Percentiles rank a stretch among this genome's conserved stretches.
phyloP scores from a whole-genome alignment of 73 alveolate species.

The Symbiodinium pilosum region DNA sequence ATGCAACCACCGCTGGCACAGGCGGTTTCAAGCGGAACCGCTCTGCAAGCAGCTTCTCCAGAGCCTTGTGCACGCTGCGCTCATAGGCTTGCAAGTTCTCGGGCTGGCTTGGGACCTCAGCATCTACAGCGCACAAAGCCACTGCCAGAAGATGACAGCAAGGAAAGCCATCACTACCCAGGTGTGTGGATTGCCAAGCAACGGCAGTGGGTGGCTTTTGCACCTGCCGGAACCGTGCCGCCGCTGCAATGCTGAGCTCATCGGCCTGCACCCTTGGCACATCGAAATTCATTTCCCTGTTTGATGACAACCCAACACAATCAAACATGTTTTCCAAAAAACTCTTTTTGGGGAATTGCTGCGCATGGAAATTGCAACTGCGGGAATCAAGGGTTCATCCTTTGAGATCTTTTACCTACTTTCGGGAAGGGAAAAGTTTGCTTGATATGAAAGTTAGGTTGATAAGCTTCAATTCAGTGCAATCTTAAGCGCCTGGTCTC shows the following conservation, averaged over 20 bases:
- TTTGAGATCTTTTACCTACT: too few species aligned
- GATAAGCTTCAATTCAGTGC: too few species aligned
- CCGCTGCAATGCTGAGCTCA: neutral
- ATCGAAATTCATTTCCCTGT: too few species aligned
- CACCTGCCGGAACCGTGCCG: neutral
- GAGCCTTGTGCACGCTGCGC: slow-evolving; percentile 12
- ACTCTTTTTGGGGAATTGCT: too few species aligned
- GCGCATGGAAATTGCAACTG: too few species aligned
- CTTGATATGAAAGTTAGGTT: too few species aligned
- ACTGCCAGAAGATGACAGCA: neutral
- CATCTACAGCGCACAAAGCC: too few species aligned
- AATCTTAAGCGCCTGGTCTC: too few species aligned
- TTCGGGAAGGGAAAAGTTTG: too few species aligned
- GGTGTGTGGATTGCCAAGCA: neutral
- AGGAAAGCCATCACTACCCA: neutral
- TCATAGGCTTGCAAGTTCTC: slow-evolving; percentile 2
- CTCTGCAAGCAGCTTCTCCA: neutral
- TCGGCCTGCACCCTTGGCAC: neutral
- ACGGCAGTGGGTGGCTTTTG: neutral
- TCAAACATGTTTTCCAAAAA: too few species aligned
- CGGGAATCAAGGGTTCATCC: too few species aligned
- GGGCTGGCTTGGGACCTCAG: neutral
- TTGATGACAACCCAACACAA: too few species aligned
- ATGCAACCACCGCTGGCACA: neutral
- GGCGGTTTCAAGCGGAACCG: neutral